Evolutionary conservation across 2,329 filamentous ascomycete species (phyloP).

Genomic region (Rhynchosporium graminicola): DNA sequence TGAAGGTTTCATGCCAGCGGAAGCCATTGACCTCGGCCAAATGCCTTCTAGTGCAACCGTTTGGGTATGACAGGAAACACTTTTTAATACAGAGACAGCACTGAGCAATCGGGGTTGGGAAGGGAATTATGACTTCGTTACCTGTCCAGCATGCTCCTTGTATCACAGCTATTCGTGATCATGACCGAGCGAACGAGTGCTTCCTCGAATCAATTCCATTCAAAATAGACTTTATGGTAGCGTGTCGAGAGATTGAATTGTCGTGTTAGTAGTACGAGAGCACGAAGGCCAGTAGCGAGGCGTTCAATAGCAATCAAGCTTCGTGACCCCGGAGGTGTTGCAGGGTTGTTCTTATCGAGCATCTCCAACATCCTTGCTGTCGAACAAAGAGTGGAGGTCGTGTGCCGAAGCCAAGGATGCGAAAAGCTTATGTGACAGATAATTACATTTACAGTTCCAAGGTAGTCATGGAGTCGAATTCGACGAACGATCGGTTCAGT

Average conservation of each 20-base stretch:
- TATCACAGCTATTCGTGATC: not conserved
- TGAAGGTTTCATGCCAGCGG: not conserved
- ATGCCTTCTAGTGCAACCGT: not conserved
- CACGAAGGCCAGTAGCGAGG: not conserved
- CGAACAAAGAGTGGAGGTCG: not conserved
- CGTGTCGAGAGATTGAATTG: not conserved
- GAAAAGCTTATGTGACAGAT: not conserved
- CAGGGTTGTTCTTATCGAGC: constrained; percentile 1
- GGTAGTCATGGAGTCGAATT: not conserved
- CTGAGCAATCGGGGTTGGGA: not conserved
- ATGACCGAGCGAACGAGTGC: not conserved
- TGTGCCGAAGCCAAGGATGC: not conserved
- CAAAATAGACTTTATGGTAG: not conserved
- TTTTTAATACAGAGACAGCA: not conserved
- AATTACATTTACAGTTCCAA: not conserved
- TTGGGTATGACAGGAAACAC: not conserved
- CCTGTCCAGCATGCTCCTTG: not conserved
- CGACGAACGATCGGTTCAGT: not conserved
- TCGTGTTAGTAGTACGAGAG: not conserved
- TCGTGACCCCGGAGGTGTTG: constrained; percentile 2
- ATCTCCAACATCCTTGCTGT: not conserved
- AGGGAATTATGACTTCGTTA: too few relatives aligned
- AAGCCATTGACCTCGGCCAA: constrained; percentile 4
- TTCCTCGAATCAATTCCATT: not conserved
- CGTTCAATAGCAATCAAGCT: constrained; percentile 4